phyloP scores from a whole-genome alignment of 108 stramenopile species.

The Bacterosira constricta region DNA sequence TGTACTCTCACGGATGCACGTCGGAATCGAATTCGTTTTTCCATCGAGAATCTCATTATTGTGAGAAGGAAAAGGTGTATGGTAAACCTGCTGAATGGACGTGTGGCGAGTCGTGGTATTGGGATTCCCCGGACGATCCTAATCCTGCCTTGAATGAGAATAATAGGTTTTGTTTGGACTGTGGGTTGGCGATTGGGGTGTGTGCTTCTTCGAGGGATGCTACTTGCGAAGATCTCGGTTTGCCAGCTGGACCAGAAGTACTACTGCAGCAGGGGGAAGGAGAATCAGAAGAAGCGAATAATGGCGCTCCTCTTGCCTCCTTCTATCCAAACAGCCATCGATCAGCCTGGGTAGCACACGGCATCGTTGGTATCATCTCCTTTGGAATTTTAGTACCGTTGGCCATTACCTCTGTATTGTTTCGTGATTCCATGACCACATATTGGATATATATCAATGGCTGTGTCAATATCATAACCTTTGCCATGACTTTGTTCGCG shows the following conservation, averaged over 20 bases:
- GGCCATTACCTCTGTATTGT: slow-evolving; percentile 47
- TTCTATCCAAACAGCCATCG: background rate
- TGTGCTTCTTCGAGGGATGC: too few relatives aligned
- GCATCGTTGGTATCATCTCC: slow-evolving; percentile 40
- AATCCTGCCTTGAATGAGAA: background rate
- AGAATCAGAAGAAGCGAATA: background rate
- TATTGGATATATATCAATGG: slow-evolving; percentile 60
- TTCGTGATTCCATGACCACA: slow-evolving; percentile 48
- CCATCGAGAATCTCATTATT: too few relatives aligned
- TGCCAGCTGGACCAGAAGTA: too few relatives aligned
- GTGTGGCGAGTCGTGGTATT: too few relatives aligned
- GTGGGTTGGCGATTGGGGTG: too few relatives aligned
- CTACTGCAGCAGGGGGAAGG: background rate
- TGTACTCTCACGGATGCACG: too few relatives aligned
- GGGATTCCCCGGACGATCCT: too few relatives aligned
- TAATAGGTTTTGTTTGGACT: too few relatives aligned
- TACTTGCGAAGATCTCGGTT: too few relatives aligned
- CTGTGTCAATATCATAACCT: slow-evolving; percentile 42
- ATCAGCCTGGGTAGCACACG: slow-evolving; percentile 36
- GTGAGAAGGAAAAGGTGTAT: too few relatives aligned
- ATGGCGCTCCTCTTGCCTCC: background rate
- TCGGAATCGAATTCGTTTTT: too few relatives aligned
- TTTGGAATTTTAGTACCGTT: slow-evolving; percentile 42
- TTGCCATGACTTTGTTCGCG: slow-evolving; percentile 36
- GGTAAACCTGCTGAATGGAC: too few relatives aligned